A percentile compares a stretch with the other conserved stretches of the same genome.
Conservation (phyloP, 495 filamentous ascomycete genomes). For the Daldinia decipiens region DNA sequence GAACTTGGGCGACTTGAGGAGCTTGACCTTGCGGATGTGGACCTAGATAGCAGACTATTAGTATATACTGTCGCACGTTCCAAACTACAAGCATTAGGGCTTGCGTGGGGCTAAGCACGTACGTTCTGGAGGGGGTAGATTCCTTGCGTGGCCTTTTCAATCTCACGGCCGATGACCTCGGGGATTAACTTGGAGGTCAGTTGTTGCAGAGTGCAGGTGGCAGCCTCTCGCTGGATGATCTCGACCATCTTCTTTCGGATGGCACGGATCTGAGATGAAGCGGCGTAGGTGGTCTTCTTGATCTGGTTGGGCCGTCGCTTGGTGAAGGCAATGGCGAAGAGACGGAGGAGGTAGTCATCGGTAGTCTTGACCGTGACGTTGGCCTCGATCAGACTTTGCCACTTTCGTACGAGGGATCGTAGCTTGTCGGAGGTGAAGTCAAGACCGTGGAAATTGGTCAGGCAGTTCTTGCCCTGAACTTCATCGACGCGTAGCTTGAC, state of each 20-base stretch:
- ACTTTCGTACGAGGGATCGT: slow-evolving; percentile 97
- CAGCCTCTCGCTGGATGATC: slow-evolving; percentile 96
- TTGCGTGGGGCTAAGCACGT: slow-evolving; percentile 50
- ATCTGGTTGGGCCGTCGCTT: slow-evolving; percentile 98
- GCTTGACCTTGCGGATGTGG: slow-evolving; percentile 99
- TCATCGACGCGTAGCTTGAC: slow-evolving; percentile 98
- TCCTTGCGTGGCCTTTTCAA: slow-evolving; percentile 98
- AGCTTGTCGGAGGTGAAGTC: slow-evolving; percentile 99
- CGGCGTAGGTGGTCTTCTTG: slow-evolving; percentile 99
- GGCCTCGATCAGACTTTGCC: slow-evolving; percentile 98
- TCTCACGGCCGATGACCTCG: slow-evolving; percentile 98
- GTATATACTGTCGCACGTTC: slow-evolving; percentile 20
- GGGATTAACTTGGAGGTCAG: slow-evolving; percentile 98
- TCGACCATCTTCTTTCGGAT: slow-evolving; percentile 99
- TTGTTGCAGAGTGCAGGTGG: slow-evolving; percentile 91
- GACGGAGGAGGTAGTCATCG: slow-evolving; percentile 97
- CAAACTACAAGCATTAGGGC: neutral
- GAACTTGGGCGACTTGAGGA: slow-evolving; percentile 97
- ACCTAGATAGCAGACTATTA: slow-evolving; percentile 67
- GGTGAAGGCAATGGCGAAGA: slow-evolving; percentile 99
- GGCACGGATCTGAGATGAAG: slow-evolving; percentile 91
- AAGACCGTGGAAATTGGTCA: slow-evolving; percentile 99
- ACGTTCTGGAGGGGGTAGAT: slow-evolving; percentile 99
- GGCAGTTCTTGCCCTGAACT: slow-evolving; percentile 99
- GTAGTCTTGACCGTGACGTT: slow-evolving; percentile 99